Conservation (phyloP, 2,329 filamentous ascomycete genomes). For the Monilinia polystroma region DNA sequence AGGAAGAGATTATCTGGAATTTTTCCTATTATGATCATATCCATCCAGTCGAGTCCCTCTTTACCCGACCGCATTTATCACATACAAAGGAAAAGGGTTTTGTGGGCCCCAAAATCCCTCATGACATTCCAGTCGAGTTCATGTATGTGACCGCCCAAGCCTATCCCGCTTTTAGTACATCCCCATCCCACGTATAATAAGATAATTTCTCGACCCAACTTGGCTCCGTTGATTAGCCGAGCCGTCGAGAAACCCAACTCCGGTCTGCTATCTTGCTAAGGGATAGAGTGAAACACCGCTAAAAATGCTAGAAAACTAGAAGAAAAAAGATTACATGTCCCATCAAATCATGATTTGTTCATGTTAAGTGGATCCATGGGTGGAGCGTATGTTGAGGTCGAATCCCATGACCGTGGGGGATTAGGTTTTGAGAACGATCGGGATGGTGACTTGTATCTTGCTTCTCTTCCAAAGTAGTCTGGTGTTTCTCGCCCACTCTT, state of each 20-base stretch:
- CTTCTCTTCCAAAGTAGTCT: constrained; percentile 46
- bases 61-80: not conserved
- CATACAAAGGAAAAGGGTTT: not conserved
- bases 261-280: not conserved
- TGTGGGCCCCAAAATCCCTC: not conserved
- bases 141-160: not conserved
- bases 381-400: constrained; percentile 31
- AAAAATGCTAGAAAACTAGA: constrained; percentile 4
- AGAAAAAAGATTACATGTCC: not conserved
- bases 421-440: constrained; percentile 50
- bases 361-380: constrained; percentile 37
- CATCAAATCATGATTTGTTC: constrained; percentile 36
- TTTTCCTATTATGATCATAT: not conserved
- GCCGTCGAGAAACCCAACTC: constrained; percentile 8
- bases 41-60: not conserved
- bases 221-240: not conserved
- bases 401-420: constrained; percentile 41
- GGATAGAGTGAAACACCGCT: not conserved
- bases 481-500: constrained; percentile 38
- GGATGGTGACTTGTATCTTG: constrained; percentile 48
- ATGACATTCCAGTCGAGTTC: not conserved
- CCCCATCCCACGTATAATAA: not conserved
- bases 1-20: not conserved
- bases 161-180: not conserved
- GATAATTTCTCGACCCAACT: not conserved